Base-by-base conservation (phyloP, 441 rosid genomes). In the Rhodomyrtus psidioides region DNA sequence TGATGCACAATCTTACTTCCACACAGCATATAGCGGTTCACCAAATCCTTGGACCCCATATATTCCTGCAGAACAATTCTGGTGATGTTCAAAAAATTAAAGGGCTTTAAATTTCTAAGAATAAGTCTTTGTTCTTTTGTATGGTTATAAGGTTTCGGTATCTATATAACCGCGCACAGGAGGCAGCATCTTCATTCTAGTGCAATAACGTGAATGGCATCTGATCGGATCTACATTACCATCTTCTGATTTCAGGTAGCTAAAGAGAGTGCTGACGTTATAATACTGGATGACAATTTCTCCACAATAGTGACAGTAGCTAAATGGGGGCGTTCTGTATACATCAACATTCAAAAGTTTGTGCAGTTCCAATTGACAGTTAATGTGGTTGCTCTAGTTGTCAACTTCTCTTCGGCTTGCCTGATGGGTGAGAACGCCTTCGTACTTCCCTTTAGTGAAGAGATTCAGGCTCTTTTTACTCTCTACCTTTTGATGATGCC, bases 281-380 rank as follows among this genome's bases (percentile, higher is more conserved):
- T 94, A 58, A 94, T 94, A 84, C 92, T 93, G 53, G 95, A 94
- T 83, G 95, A 93, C 81, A 94, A 94, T 87, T 94, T 94, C 91
- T 90, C 94, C 24, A 94, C 95, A 9, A 93, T 94, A 81, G 95
- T 88, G 82, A 94, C 95, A 34, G 95, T 94, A 4, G 95, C 95
- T 56, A 93, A 91, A 90, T 94, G 95, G 95, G 95, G 97, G 12
- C 94, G 94, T 82, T 94, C 95, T n/a, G 95, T 94, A 83, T 93
- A 93, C 91, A 90, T 94, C 87, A 94, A 94, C 86, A 94, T 93
- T 81, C 95, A 94, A 85, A 94, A 94, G 86, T 93, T 93, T 70
- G 95, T 92, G 51, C 95, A 94, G 88, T 94, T 94, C 86, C 96
- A 94, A 88, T 88, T 93, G 84, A 92, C 95, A 16, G 96, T 94